These are phyloP conservation scores for Pythium biforme DNA, from an alignment of 352 stramenopile species.

Conservation along the genomic window DNA sequence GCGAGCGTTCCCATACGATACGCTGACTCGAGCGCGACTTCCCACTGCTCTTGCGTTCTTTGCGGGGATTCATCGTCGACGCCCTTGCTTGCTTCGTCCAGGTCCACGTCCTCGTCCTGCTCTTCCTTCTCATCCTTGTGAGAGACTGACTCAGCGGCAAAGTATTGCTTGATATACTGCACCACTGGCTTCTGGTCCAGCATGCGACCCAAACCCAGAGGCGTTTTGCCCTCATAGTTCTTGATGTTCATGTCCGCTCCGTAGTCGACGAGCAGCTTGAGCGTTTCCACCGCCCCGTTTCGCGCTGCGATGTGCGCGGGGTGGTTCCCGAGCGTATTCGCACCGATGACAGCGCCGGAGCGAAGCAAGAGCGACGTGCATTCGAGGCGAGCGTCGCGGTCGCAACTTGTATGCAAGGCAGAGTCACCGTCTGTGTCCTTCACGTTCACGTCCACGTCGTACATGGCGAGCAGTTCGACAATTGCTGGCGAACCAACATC, in stretches of 20 bases:
- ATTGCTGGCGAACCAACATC: conserved; percentile 32
- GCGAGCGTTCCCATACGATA: conserved; percentile 60
- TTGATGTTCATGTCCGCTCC: conserved; percentile 81
- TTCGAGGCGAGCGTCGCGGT: conserved; percentile 40
- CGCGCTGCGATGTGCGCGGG: conserved; percentile 70
- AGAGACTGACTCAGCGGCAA: conserved; percentile 43
- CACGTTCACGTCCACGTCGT: conserved; percentile 72
- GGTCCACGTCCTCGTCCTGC: conserved; percentile 6
- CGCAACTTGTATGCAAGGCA: conserved; percentile 63
- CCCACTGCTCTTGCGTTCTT: conserved; percentile 46
- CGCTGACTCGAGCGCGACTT: conserved; percentile 30
- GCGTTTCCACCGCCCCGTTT: conserved; percentile 58
- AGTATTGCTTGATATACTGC: conserved; percentile 58
- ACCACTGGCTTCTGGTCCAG: conserved; percentile 51
- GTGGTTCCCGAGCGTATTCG: conserved; percentile 67
- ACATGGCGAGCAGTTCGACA: conserved; percentile 54
- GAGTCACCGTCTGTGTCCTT: conserved; percentile 69
- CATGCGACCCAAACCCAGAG: conserved; percentile 76
- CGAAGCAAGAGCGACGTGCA: conserved; percentile 62
- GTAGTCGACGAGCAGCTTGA: conserved; percentile 75
- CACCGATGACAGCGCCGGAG: conserved; percentile 47
- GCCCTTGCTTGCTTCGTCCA: conserved; percentile 14
- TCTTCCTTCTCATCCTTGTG: neutral
- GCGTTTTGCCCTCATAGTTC: conserved; percentile 80
- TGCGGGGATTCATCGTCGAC: conserved; percentile 20